A percentile compares a stretch with the other conserved stretches of the same genome.
Evolutionary conservation across 2,329 filamentous ascomycete species (phyloP).

Genomic region (Cryoendolithus antarcticus): DNA sequence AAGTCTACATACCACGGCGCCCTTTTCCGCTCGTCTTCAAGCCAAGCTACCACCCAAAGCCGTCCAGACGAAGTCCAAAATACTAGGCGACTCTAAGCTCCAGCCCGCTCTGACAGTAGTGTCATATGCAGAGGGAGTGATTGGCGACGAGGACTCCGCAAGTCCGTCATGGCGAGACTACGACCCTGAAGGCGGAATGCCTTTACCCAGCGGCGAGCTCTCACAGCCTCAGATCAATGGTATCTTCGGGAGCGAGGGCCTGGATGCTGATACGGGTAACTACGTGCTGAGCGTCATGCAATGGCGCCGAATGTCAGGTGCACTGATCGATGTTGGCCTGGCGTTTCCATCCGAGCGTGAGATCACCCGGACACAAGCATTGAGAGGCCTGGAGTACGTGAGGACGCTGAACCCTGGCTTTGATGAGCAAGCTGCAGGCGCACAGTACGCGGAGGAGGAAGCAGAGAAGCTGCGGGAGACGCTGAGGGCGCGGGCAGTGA

Average conservation of each 20-base stretch:
- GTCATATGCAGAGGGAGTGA: conserved; percentile 17
- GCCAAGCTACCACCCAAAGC: too few relatives aligned
- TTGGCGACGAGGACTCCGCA: conserved; percentile 4
- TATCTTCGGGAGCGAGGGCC: conserved; percentile 19
- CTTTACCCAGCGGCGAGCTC: conserved; percentile 20
- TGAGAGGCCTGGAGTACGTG: conserved; percentile 22
- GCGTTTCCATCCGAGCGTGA: conserved; percentile 17
- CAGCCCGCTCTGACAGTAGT: conserved; percentile 15
- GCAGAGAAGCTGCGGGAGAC: conserved; percentile 17
- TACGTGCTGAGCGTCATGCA: conserved; percentile 26
- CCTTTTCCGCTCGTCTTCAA: background rate
- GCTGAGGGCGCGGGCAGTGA: conserved; percentile 19
- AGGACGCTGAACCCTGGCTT: conserved; percentile 19
- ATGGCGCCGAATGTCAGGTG: conserved; percentile 24
- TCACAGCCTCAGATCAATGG: conserved; percentile 15
- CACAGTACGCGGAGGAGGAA: conserved; percentile 24
- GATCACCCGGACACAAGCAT: conserved; percentile 16
- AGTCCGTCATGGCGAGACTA: conserved; percentile 26
- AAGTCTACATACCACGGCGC: background rate
- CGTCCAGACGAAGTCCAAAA: conserved; percentile 1
- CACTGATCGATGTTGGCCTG: conserved; percentile 24
- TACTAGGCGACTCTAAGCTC: conserved; percentile 9
- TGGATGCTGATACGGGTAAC: conserved; percentile 22
- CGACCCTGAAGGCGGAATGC: conserved; percentile 24
- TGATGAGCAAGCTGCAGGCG: conserved; percentile 23